These are phyloP conservation scores for Oenanthe sinensis DNA, from an alignment of 129 eudicot species.

Conservation along the genomic window DNA sequence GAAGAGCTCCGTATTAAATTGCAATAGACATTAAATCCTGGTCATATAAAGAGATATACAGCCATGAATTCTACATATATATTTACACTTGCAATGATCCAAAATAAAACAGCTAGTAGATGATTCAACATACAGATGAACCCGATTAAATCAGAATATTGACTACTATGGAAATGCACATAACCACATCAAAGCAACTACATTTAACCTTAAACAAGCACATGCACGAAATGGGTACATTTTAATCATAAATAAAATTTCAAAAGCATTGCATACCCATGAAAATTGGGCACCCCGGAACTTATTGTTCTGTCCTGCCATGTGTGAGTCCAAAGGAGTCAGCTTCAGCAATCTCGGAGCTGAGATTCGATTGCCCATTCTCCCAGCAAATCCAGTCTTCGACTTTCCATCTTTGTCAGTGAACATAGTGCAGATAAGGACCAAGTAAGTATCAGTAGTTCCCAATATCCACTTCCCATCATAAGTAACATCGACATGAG, in stretches of 20 bases:
- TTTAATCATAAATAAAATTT: background rate
- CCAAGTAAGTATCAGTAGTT: constrained; percentile 87
- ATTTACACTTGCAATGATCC: background rate
- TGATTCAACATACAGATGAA: background rate
- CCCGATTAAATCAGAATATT: background rate
- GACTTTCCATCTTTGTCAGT: constrained; percentile 89
- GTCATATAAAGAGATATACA: background rate
- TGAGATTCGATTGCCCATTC: constrained; percentile 78
- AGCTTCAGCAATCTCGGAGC: constrained; percentile 91
- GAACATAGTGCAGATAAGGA: constrained; percentile 77
- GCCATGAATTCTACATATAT: background rate
- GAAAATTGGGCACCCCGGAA: constrained; percentile 92
- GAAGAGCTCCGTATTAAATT: background rate
- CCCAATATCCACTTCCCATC: constrained; percentile 98
- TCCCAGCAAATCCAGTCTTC: constrained; percentile 87
- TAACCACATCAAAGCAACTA: constrained; percentile 8
- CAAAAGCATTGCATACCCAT: constrained; percentile 59
- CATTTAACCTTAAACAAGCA: background rate
- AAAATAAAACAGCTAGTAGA: background rate
- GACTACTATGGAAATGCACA: background rate
- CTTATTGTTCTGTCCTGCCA: constrained; percentile 80
- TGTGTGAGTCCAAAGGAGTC: constrained; percentile 79
- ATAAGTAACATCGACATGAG: constrained; percentile 94
- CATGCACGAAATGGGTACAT: background rate
- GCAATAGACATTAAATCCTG: background rate